A percentile compares a stretch with the other conserved stretches of the same genome.
Conservation (phyloP, 345 rosid species). For the Sisymbrium altissimum region DNA sequence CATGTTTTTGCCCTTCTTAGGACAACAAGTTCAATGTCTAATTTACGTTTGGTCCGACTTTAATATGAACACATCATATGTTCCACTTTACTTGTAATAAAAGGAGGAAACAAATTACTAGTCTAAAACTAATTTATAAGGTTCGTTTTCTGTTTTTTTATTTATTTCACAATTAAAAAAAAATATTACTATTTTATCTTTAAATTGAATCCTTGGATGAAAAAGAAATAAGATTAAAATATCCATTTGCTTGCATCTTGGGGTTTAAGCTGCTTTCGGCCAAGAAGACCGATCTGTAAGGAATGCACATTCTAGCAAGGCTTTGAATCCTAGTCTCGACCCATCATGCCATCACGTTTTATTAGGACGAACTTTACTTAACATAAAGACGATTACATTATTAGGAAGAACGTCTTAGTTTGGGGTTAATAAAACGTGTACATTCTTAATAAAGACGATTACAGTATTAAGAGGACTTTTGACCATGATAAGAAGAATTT, state of each 20-base stretch:
- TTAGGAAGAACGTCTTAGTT: not conserved
- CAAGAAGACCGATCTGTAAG: not conserved
- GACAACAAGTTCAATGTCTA: not conserved
- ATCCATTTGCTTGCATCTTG: not conserved
- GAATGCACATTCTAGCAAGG: not conserved
- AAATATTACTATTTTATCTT: not conserved
- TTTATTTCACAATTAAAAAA: too few species aligned
- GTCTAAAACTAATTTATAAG: too few species aligned
- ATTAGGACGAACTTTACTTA: not conserved
- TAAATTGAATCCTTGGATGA: not conserved
- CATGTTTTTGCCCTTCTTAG: constrained; percentile 24
- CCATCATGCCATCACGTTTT: not conserved
- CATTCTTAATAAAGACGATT: not conserved
- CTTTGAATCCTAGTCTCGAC: not conserved
- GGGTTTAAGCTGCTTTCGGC: not conserved
- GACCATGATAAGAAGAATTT: not conserved
- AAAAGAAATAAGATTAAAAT: not conserved
- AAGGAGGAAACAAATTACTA: too few species aligned
- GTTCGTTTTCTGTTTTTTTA: too few species aligned
- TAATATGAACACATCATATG: not conserved
- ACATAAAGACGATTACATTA: not conserved
- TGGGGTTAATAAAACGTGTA: not conserved
- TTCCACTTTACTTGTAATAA: constrained; percentile 7
- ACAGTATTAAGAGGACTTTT: not conserved
- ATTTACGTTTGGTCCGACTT: constrained; percentile 6